A percentile compares a stretch with the other conserved stretches of the same genome.
These are phyloP conservation scores for Moesziomyces parantarcticus DNA, from an alignment of 1,284 basidiomycete genomes.

Conservation along the genomic window DNA sequence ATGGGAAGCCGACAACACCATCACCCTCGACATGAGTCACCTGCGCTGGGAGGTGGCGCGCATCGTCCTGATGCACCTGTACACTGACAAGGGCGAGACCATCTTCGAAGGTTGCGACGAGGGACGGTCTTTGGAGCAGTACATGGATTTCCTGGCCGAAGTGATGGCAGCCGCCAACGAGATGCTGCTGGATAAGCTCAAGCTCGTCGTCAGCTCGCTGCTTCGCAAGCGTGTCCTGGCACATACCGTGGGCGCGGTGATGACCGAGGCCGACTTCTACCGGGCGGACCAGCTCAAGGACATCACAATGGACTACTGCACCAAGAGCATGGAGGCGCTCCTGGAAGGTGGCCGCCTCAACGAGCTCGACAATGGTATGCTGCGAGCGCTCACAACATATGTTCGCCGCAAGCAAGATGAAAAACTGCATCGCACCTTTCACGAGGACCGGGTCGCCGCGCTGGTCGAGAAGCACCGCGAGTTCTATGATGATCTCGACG, in stretches of 20 bases:
- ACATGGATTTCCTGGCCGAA: conserved; percentile 87
- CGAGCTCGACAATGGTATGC: conserved; percentile 75
- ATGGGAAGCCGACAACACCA: conserved; percentile 72
- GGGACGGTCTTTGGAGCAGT: conserved; percentile 75
- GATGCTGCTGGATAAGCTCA: conserved; percentile 84
- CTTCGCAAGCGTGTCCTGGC: conserved; percentile 74
- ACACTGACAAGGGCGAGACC: conserved; percentile 79
- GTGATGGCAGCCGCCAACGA: conserved; percentile 90
- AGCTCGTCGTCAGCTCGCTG: conserved; percentile 80
- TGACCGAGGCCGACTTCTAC: conserved; percentile 84
- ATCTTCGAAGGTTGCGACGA: conserved; percentile 73
- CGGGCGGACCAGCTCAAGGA: conserved; percentile 78
- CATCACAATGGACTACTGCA: conserved; percentile 83
- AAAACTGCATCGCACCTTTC: conserved; percentile 77
- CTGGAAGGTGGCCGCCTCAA: conserved; percentile 84
- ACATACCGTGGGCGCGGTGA: conserved; percentile 82
- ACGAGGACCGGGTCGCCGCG: conserved; percentile 72
- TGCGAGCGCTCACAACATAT: conserved; percentile 77
- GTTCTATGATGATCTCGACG: conserved; percentile 84
- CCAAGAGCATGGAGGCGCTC: conserved; percentile 85
- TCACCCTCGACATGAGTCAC: conserved; percentile 80
- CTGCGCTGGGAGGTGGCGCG: conserved; percentile 80
- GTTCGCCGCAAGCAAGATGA: conserved; percentile 76
- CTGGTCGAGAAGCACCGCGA: conserved; percentile 77
- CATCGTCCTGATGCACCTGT: conserved; percentile 82